A percentile compares a stretch with the other conserved stretches of the same genome.
These are phyloP conservation scores for Isabelozyma heimii DNA, from an alignment of 805 yeast species.

Conservation along the genomic window DNA sequence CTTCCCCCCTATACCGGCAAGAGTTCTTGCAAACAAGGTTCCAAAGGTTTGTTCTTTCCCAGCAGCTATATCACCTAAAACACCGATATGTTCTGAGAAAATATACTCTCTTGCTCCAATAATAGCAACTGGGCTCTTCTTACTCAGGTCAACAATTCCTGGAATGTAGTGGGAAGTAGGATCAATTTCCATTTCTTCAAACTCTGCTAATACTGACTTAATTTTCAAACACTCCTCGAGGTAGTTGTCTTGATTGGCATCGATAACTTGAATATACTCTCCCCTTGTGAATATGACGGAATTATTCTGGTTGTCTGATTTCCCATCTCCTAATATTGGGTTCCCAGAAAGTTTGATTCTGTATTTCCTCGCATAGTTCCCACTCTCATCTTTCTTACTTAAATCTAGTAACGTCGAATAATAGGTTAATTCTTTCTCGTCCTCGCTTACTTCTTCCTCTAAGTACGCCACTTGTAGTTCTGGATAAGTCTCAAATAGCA, in stretches of 20 bases:
- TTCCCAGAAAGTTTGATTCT: conserved; percentile 83
- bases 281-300: conserved; percentile 86
- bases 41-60: conserved; percentile 98
- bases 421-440: conserved; percentile 10
- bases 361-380: conserved; percentile 40
- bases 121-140: conserved; percentile 65
- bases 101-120: conserved; percentile 94
- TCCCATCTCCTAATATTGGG: conserved; percentile 95
- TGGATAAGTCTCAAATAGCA: conserved; percentile 72
- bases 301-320: conserved; percentile 92
- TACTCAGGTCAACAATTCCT: conserved; percentile 32
- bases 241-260: conserved; percentile 95
- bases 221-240: conserved; percentile 92
- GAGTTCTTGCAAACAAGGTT: conserved; percentile 87
- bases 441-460: conserved; percentile 42
- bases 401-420: conserved; percentile 60
- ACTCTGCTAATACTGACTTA: conserved; percentile 82
- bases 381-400: conserved; percentile 49
- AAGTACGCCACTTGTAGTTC: conserved; percentile 56
- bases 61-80: conserved; percentile 94
- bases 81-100: conserved; percentile 89
- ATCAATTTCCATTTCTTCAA: conserved; percentile 69
- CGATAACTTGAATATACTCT: conserved; percentile 90
- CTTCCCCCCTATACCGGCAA: conserved; percentile 93
- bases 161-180: conserved; percentile 59